Conservation (phyloP, 2,329 filamentous ascomycete species). For the Phaeomoniella chlamydospora region DNA sequence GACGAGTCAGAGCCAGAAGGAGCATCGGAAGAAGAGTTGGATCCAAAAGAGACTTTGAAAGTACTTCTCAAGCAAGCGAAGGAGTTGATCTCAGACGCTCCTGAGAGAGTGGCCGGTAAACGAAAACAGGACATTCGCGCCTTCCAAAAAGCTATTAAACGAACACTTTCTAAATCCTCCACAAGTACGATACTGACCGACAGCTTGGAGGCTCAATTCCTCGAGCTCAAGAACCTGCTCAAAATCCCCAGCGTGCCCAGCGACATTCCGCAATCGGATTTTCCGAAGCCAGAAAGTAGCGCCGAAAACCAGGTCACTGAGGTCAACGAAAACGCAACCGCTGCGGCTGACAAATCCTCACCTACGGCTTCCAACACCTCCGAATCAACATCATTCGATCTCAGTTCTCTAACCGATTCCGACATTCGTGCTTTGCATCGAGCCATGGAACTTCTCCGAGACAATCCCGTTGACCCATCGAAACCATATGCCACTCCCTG, state of each 20-base stretch:
- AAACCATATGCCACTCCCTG: constrained; percentile 91
- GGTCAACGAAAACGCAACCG: constrained; percentile 2
- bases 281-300: constrained; percentile 11
- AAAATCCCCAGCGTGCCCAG: constrained; percentile 18
- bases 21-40: constrained; percentile 18
- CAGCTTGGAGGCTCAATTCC: constrained; percentile 40
- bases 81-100: constrained; percentile 39
- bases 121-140: constrained; percentile 62
- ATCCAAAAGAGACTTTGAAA: constrained; percentile 34
- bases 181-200: constrained; percentile 25
- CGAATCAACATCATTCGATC: constrained; percentile 19
- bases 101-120: constrained; percentile 46
- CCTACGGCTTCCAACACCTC: constrained; percentile 19
- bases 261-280: constrained; percentile 6
- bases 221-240: constrained; percentile 33
- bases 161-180: constrained; percentile 43
- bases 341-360: constrained; percentile 11
- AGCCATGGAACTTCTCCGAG: constrained; percentile 49
- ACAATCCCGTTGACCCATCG: constrained; percentile 60
- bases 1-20: constrained; percentile 9
- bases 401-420: constrained; percentile 30
- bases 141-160: constrained; percentile 53
- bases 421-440: constrained; percentile 30
- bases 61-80: constrained; percentile 43
- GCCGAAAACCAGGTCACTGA: constrained; percentile 5